Evolutionary conservation across 2,329 filamentous ascomycete species (phyloP).

Genomic region (Fusarium aywerte): DNA sequence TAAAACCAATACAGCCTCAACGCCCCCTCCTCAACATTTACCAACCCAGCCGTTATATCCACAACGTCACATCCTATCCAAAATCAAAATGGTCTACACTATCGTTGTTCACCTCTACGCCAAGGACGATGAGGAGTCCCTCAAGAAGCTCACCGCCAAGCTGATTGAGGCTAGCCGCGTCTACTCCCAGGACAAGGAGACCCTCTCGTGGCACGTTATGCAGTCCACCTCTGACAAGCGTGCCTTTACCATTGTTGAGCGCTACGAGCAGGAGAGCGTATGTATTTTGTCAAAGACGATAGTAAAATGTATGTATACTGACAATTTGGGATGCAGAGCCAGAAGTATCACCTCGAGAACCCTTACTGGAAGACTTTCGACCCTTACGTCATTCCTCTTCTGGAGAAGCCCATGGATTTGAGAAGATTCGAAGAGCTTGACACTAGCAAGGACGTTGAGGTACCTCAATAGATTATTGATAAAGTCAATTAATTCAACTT

Average conservation of each 20-base stretch:
- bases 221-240: conserved; percentile 75
- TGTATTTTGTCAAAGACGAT: conserved; percentile 40
- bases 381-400: conserved; percentile 74
- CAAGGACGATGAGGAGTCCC: conserved; percentile 71
- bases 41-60: background rate
- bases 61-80: background rate
- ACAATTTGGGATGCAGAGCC: conserved; percentile 52
- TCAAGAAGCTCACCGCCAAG: conserved; percentile 76
- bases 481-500: background rate
- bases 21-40: conserved; percentile 22
- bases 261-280: conserved; percentile 74
- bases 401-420: conserved; percentile 76
- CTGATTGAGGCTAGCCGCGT: conserved; percentile 79
- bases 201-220: conserved; percentile 79
- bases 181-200: conserved; percentile 78
- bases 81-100: conserved; percentile 69
- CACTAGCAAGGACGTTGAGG: conserved; percentile 60
- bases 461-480: conserved; percentile 44
- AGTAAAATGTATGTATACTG: background rate
- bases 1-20: conserved; percentile 22
- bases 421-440: conserved; percentile 74
- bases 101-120: conserved; percentile 76
- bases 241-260: conserved; percentile 80
- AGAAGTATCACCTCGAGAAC: conserved; percentile 73
- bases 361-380: conserved; percentile 83